Evolutionary conservation across 306 rosid genomes (phyloP).

Genomic region (Cucumis melo): DNA sequence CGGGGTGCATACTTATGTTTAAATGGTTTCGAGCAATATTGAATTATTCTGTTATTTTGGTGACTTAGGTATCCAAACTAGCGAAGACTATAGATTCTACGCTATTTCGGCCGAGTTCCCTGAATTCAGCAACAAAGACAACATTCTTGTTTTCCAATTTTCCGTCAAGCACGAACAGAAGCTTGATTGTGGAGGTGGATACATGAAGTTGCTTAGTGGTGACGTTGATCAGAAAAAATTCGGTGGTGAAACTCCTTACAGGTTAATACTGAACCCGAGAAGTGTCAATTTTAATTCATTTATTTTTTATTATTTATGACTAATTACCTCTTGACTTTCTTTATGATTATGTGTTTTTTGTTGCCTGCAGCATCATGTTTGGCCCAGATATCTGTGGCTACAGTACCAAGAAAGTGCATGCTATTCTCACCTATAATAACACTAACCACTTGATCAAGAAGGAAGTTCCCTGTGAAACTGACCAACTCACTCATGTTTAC

Average conservation of each 20-base stretch:
- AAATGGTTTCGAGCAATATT: not conserved
- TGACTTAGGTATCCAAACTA: constrained; percentile 79
- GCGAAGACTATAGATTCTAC: constrained; percentile 88
- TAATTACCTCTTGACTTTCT: not conserved
- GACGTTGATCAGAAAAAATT: constrained; percentile 93
- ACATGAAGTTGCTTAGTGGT: constrained; percentile 85
- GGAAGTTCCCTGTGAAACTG: constrained; percentile 99
- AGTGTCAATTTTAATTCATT: not conserved
- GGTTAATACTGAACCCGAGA: constrained; percentile 27
- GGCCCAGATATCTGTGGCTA: constrained; percentile 99
- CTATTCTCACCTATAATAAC: constrained; percentile 65
- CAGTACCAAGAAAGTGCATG: constrained; percentile 96
- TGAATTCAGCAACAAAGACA: constrained; percentile 89
- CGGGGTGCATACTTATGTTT: not conserved
- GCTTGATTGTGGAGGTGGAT: constrained; percentile 99
- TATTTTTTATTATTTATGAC: not conserved
- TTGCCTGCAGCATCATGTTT: constrained; percentile 78
- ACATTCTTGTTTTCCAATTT: constrained; percentile 78
- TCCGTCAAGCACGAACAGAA: constrained; percentile 96
- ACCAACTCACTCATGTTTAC: constrained; percentile 88
- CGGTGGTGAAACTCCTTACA: constrained; percentile 96
- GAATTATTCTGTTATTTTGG: not conserved
- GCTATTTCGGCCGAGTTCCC: constrained; percentile 97
- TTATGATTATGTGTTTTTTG: constrained; percentile 9
- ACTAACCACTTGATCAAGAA: constrained; percentile 91